These are phyloP conservation scores for Backusella psychrophila DNA, from an alignment of 192 early-diverging fungal genomes.

Conservation along the genomic window DNA sequence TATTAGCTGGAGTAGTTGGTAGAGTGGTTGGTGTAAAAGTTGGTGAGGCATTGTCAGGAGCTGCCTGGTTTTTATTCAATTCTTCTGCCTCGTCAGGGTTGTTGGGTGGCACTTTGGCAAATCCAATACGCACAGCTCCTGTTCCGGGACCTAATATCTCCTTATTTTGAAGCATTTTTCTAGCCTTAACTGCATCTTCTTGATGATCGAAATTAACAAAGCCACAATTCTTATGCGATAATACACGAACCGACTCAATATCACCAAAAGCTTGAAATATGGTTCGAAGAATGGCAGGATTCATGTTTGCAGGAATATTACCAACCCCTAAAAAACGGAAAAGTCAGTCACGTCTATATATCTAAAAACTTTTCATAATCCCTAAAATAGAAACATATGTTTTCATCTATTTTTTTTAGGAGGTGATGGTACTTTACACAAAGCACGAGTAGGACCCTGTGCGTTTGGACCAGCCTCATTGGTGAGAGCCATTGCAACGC, in stretches of 20 bases:
- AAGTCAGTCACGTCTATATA: not conserved
- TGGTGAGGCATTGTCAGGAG: not conserved
- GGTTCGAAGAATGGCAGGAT: constrained; percentile 65
- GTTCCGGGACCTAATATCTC: constrained; percentile 69
- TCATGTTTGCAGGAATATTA: constrained; percentile 81
- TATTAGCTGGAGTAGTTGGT: not conserved
- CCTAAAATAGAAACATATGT: constrained; percentile 1
- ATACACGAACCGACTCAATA: constrained; percentile 91
- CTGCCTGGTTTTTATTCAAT: not conserved
- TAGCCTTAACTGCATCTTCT: constrained; percentile 88
- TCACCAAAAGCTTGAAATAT: constrained; percentile 79
- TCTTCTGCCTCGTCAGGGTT: constrained; percentile 7
- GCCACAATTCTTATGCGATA: constrained; percentile 96
- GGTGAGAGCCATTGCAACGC: constrained; percentile 48
- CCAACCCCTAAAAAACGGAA: constrained; percentile 66
- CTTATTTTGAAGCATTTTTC: constrained; percentile 84
- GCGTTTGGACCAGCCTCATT: constrained; percentile 51
- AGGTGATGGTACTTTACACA: constrained; percentile 52
- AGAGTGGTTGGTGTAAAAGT: not conserved
- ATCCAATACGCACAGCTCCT: constrained; percentile 63
- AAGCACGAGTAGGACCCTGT: constrained; percentile 61
- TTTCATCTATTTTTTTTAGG: not conserved
- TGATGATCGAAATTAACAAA: constrained; percentile 93
- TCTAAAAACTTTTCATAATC: not conserved
- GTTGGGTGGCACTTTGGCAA: constrained; percentile 29